These are phyloP conservation scores for Daldinia grandis DNA, from an alignment of 495 filamentous ascomycete species.

Conservation along the genomic window DNA sequence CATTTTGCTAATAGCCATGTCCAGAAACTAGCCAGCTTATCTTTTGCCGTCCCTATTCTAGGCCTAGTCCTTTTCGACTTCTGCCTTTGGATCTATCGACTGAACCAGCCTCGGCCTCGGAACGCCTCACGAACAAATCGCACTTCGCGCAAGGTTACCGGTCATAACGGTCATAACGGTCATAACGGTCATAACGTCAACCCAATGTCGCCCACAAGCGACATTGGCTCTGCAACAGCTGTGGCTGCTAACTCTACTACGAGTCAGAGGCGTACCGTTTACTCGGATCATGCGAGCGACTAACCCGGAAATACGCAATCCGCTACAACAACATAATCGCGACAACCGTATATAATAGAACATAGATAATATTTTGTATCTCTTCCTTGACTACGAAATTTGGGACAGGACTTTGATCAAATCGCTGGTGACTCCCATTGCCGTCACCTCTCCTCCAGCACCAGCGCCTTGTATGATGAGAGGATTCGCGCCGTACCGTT, in stretches of 20 bases:
- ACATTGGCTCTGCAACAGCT: conserved; percentile 29
- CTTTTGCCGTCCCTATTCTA: conserved; percentile 43
- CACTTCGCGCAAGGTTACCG: conserved; percentile 10
- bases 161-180: too few species aligned
- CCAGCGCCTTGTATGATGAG: conserved; percentile 94
- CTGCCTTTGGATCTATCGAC: conserved; percentile 55
- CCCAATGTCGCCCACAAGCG: conserved; percentile 4
- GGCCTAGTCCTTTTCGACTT: conserved; percentile 53
- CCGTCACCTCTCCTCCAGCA: conserved; percentile 93
- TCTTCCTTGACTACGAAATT: conserved; percentile 41
- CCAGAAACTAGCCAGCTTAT: conserved; percentile 45
- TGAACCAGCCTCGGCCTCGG: conserved; percentile 35
- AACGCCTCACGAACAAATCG: conserved; percentile 29
- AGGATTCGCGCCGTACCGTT: conserved; percentile 88
- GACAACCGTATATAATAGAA: conserved; percentile 21
- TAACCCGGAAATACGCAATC: conserved; percentile 7
- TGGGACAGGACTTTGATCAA: conserved; percentile 79
- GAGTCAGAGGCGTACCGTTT: conserved; percentile 24
- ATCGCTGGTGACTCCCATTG: conserved; percentile 93
- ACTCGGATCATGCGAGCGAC: conserved; percentile 21
- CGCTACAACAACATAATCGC: conserved; percentile 10
- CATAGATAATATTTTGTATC: conserved; percentile 24
- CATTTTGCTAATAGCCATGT: conserved; percentile 7
- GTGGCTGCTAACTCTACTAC: conserved; percentile 9
- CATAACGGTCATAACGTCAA: conserved; percentile 5